These are phyloP conservation scores for Tylopilus felleus DNA, from an alignment of 768 basidiomycete genomes.

Conservation along the genomic window DNA sequence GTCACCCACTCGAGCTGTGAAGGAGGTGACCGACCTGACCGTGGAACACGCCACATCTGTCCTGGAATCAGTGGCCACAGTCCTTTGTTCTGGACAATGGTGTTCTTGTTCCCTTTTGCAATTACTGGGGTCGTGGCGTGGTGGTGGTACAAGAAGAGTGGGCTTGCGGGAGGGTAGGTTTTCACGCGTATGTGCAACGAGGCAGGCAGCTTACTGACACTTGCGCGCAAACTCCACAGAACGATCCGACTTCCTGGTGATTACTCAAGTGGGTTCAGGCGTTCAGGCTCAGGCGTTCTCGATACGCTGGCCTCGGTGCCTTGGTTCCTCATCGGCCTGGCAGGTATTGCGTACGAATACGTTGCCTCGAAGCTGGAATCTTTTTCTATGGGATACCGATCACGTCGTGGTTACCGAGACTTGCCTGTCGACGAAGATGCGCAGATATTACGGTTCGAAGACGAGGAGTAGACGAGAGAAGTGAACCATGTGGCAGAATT, in stretches of 20 bases:
- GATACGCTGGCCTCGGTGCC: slow-evolving; percentile 84
- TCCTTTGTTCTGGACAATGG: slow-evolving; percentile 78
- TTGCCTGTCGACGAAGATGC: slow-evolving; percentile 86
- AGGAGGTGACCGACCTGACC: slow-evolving; percentile 76
- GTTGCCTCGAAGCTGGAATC: slow-evolving; percentile 47
- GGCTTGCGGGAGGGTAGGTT: slow-evolving; percentile 70
- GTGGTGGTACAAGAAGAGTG: slow-evolving; percentile 79
- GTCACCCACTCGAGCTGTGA: slow-evolving; percentile 87
- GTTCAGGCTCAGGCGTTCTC: slow-evolving; percentile 46
- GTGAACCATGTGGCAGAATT: background rate
- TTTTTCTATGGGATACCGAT: slow-evolving; percentile 36
- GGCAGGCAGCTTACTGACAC: slow-evolving; percentile 1
- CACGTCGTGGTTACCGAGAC: slow-evolving; percentile 69
- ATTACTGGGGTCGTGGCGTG: slow-evolving; percentile 74
- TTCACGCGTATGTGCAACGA: background rate
- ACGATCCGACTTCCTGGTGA: slow-evolving; percentile 74
- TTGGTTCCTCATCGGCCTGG: slow-evolving; percentile 82
- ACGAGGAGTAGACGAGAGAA: slow-evolving; percentile 50
- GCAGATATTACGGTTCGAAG: slow-evolving; percentile 80
- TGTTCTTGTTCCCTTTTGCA: slow-evolving; percentile 71
- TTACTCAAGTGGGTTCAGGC: slow-evolving; percentile 29
- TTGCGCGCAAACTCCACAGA: slow-evolving; percentile 35
- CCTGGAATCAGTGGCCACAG: slow-evolving; percentile 77
- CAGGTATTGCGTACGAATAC: slow-evolving; percentile 69
- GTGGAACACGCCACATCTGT: slow-evolving; percentile 70